Percentiles rank a stretch among this genome's conserved stretches.
phyloP scores from a whole-genome alignment of 345 rosid genomes.

The Bruguiera gymnorhiza region DNA sequence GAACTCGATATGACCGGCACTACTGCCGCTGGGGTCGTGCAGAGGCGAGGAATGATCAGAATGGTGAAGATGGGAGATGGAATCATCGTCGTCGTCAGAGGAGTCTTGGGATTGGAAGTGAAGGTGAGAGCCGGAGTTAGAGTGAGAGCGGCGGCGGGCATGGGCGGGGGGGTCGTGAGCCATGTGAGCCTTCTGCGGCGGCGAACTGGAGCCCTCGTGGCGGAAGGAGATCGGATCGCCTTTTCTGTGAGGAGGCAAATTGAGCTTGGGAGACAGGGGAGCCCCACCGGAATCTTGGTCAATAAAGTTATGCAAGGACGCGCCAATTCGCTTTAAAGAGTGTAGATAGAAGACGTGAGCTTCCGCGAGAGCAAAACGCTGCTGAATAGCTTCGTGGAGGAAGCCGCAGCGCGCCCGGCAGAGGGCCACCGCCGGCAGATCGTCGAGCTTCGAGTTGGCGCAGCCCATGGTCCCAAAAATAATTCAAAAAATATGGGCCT shows the following conservation, averaged over 20 bases:
- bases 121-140: conserved; percentile 69
- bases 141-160: conserved; percentile 30
- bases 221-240: conserved; percentile 17
- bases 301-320: conserved; percentile 50
- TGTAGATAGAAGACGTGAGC: conserved; percentile 60
- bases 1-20: conserved; percentile 19
- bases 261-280: conserved; percentile 39
- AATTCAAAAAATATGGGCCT: no score
- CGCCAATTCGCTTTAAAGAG: conserved; percentile 52
- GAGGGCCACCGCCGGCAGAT: conserved; percentile 87
- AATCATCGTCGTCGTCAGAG: conserved; percentile 2
- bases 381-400: conserved; percentile 64
- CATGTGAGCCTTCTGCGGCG: not conserved
- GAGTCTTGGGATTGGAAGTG: conserved; percentile 44
- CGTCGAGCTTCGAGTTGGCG: conserved; percentile 78
- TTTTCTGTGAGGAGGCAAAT: conserved; percentile 51
- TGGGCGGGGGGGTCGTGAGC: not conserved
- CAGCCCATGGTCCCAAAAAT: conserved; percentile 49
- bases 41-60: conserved; percentile 57
- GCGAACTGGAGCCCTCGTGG: conserved; percentile 14
- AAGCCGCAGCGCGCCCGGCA: conserved; percentile 76
- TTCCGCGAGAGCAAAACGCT: conserved; percentile 73
- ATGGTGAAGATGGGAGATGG: conserved; percentile 27
- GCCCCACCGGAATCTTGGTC: conserved; percentile 26
- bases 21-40: conserved; percentile 22